Percentiles rank a stretch among this genome's conserved stretches.
phyloP scores from a whole-genome alignment of 2,329 filamentous ascomycete species.

The Grosmannia clavigera region DNA sequence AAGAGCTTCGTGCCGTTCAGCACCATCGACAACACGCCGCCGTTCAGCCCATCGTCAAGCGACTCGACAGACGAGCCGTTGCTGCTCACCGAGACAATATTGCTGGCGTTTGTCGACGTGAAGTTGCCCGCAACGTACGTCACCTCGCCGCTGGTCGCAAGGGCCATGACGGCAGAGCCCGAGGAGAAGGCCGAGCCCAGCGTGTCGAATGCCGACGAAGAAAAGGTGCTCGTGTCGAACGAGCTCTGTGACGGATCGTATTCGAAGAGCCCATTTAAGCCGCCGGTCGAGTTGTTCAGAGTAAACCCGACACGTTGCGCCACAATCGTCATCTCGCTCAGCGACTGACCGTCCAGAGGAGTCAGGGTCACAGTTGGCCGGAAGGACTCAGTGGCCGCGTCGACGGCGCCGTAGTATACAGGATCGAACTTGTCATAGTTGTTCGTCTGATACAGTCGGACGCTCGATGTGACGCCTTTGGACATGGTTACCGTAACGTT shows the following conservation, averaged over 20 bases:
- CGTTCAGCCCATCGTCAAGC: slow-evolving; percentile 65
- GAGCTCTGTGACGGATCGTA: slow-evolving; percentile 56
- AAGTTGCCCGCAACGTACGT: slow-evolving; percentile 81
- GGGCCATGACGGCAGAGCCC: slow-evolving; percentile 55
- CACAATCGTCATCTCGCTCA: slow-evolving; percentile 61
- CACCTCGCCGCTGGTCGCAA: slow-evolving; percentile 51
- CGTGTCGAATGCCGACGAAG: slow-evolving; percentile 61
- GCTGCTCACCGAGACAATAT: slow-evolving; percentile 64
- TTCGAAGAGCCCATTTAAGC: slow-evolving; percentile 83
- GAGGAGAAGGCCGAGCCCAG: slow-evolving; percentile 58
- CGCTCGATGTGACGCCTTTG: slow-evolving; percentile 38
- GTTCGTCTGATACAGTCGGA: slow-evolving; percentile 71
- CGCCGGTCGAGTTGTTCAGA: slow-evolving; percentile 59
- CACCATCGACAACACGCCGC: slow-evolving; percentile 60
- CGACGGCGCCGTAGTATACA: slow-evolving; percentile 75
- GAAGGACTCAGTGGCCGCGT: slow-evolving; percentile 61
- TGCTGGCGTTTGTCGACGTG: slow-evolving; percentile 51
- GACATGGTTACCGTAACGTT: slow-evolving; percentile 48
- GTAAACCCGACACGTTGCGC: slow-evolving; percentile 77
- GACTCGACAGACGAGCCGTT: slow-evolving; percentile 49
- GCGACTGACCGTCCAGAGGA: slow-evolving; percentile 50
- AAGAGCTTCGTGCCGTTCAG: slow-evolving; percentile 56
- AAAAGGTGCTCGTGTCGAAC: slow-evolving; percentile 49
- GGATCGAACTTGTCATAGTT: slow-evolving; percentile 94
- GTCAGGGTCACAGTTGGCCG: slow-evolving; percentile 68